Conservation (phyloP, 1,284 basidiomycete genomes). For the Farysia itapuensis region DNA sequence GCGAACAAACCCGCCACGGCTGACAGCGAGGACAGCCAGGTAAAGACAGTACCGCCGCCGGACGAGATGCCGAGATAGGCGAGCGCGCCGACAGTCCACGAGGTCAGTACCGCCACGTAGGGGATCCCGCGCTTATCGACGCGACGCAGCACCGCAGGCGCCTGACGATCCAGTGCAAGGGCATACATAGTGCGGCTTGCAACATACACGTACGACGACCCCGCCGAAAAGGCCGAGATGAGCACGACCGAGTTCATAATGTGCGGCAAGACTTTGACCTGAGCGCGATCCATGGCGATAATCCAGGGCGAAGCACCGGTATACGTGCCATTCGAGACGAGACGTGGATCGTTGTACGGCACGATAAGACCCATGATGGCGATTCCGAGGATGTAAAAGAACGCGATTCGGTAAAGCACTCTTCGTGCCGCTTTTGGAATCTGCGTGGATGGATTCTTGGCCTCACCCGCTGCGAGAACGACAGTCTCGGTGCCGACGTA, state of each 20-base stretch:
- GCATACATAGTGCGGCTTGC: conserved; percentile 75
- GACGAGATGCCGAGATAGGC: conserved; percentile 66
- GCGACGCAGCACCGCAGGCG: conserved; percentile 71
- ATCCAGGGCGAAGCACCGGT: conserved; percentile 57
- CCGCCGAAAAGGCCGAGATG: conserved; percentile 82
- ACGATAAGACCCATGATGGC: conserved; percentile 53
- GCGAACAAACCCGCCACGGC: conserved; percentile 72
- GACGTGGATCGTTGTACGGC: conserved; percentile 31
- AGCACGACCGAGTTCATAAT: conserved; percentile 76
- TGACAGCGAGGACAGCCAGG: conserved; percentile 66
- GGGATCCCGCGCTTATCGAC: conserved; percentile 76
- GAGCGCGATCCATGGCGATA: conserved; percentile 60
- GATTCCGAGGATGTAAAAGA: conserved; percentile 63
- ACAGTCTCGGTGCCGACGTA: conserved; percentile 82
- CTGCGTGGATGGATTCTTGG: conserved; percentile 60
- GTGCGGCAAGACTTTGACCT: conserved; percentile 60
- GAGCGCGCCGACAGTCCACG: conserved; percentile 69
- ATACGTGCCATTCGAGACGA: conserved; percentile 17
- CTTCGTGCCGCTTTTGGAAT: conserved; percentile 46
- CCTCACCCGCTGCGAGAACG: conserved; percentile 75
- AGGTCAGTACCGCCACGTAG: conserved; percentile 70
- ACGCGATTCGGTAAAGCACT: conserved; percentile 61
- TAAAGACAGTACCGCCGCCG: conserved; percentile 67
- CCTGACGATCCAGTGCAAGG: conserved; percentile 73
- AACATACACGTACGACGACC: conserved; percentile 78